Evolutionary conservation across 257 asterid genomes (phyloP), one percentile per base, ranked within the genome.

Genomic region (Nicotiana paniculata): DNA sequence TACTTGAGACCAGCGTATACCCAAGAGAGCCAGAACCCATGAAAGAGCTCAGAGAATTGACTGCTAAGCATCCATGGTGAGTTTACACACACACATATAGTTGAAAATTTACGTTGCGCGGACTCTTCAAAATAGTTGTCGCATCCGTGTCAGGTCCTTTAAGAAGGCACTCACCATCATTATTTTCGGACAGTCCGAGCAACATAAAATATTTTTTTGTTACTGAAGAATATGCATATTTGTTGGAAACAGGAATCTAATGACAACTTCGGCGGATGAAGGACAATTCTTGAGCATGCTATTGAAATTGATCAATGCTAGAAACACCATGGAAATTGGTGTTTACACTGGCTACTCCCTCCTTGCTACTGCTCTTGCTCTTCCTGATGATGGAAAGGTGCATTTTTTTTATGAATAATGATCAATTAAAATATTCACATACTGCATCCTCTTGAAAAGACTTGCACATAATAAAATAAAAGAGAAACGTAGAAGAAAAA

Each of bases 261-360:
- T 92, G 98, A 93, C 97, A 0, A 93, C 98, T 2, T 93, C 98
- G 1, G 97, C 98, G 3, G 98, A 93, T 82, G 98, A 93, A 61
- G 97, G 98, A 76, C 98, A 94, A 81, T 91, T 94, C 83, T 80
- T 94, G 88, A 93, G 83, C 95, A 90, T 94, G 95, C 96, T 94
- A 17, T 48, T 92, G 86, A 94, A 94, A 86, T 88, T 94, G 86
- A 91, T 94, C 83, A 94, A 94, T 65, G 98, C 98, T 18, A 94
- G 91, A 79, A 94, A 92, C 90, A 94, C 98, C 3, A 94, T 94
- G 97, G 98, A 94, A 81, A 94, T 94, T 57, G 98, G 98, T 7
- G 98, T 94, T 63, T 94, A 91, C 86, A 94, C 98, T 2, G 98
- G 98, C n/a, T 93, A 93, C 83, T 94, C 98, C 17, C 97, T 94